These are phyloP conservation scores for Eucalyptus pauciflora DNA, from an alignment of 345 rosid species.

Conservation along the genomic window DNA sequence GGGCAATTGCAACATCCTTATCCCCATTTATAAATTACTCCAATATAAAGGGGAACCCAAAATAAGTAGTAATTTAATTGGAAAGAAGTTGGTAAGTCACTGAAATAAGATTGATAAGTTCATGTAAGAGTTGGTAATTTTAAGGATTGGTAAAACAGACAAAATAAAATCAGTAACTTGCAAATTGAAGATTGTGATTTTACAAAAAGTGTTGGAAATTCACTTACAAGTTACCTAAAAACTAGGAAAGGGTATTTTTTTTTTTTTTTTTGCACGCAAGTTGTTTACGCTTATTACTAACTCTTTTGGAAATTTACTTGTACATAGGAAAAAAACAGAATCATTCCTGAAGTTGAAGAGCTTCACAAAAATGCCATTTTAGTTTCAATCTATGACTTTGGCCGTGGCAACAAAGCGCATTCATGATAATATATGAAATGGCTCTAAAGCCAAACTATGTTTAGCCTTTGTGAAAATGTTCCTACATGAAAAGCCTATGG, in stretches of 20 bases:
- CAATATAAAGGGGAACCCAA: background rate
- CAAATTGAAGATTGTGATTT: background rate
- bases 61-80: background rate
- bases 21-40: background rate
- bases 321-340: background rate
- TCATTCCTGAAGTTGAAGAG: background rate
- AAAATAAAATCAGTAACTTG: background rate
- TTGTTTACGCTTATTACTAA: background rate
- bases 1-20: background rate
- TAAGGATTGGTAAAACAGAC: background rate
- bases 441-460: background rate
- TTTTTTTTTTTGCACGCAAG: background rate
- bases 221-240: background rate
- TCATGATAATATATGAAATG: background rate
- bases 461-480: background rate
- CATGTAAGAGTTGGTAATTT: background rate
- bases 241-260: background rate
- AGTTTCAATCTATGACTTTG: background rate
- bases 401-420: background rate
- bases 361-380: background rate
- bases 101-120: background rate
- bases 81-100: background rate
- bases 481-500: background rate
- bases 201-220: background rate
- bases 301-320: background rate